Percentiles rank a stretch among this genome's conserved stretches.
phyloP scores from a whole-genome alignment of 257 asterid genomes.

The Nicotiana noctiflora region DNA sequence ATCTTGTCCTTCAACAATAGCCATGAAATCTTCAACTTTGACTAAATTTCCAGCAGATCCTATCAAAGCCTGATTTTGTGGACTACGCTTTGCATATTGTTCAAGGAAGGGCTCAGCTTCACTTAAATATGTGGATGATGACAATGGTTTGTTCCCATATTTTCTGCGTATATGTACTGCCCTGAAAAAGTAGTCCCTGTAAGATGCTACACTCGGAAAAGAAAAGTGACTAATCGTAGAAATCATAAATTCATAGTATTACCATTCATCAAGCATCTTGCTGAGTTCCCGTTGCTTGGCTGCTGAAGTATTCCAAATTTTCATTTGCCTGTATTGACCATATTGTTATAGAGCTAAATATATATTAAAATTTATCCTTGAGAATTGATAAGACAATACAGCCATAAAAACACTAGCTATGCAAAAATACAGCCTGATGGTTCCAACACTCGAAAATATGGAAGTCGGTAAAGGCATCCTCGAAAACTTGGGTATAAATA shows the following conservation, averaged over 20 bases:
- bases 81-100: constrained; percentile 82
- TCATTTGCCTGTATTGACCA: constrained; percentile 72
- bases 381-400: background rate
- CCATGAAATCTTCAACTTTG: constrained; percentile 77
- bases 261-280: constrained; percentile 98
- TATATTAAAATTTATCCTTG: background rate
- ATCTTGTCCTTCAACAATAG: constrained; percentile 67
- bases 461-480: background rate
- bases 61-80: constrained; percentile 75
- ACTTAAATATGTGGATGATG: constrained; percentile 79
- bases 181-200: constrained; percentile 36
- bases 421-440: background rate
- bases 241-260: constrained; percentile 12
- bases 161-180: constrained; percentile 74
- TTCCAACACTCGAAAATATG: background rate
- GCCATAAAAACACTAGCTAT: background rate
- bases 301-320: constrained; percentile 92
- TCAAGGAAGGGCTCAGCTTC: constrained; percentile 98
- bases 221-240: constrained; percentile 14
- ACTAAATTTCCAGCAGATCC: constrained; percentile 95
- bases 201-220: background rate
- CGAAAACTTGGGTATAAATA: background rate
- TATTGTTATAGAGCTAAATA: background rate
- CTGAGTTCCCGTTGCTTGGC: constrained; percentile 73
- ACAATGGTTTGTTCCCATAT: constrained; percentile 57